Base-by-base conservation (phyloP, 75 land plant species). In the Selaginella tamariscina region DNA sequence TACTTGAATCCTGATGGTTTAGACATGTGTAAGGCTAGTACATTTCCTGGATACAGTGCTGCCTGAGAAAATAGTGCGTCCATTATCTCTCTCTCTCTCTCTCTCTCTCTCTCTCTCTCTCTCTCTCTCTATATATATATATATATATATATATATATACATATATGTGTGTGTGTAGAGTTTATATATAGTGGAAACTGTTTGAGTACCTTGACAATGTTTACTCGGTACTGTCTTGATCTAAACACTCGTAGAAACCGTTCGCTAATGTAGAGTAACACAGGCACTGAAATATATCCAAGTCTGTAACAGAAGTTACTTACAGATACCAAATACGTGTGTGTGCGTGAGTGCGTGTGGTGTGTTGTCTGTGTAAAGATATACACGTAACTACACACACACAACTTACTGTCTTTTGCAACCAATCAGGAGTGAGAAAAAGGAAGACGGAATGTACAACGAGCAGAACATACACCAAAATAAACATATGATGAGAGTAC, bases 1-100 rank as follows among this genome's bases (percentile, higher is more conserved):
- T 93, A 93, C 24, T 76, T 77, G 66, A 89, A 93, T 11, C 75
- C 82, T 0, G 73, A 73, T 1, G 98, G 98, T 70, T 89, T 93
- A 1, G 98, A 83, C 83, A 89, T 84, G 57, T 86, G 86, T 54
- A 93, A 71, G 0, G 98, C 79, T 0, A 93, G 79, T 44, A 93
- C 98, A 73, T 89, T 86, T 5, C 98, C 98, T 32, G 88, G 85
- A 72, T 94, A 85, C n/a, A 94, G 78, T 1, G 96, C 96, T 55
- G 86, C 98, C 97, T 91, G 79, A 5, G 49, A 39, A 39, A 39
- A 5, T 5, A n/a, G n/a, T n/a, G n/a, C n/a, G n/a, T n/a, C n/a
- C n/a, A n/a, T n/a, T n/a, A n/a, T n/a, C n/a, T n/a, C n/a, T n/a
- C n/a, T n/a, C n/a, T n/a, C n/a, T n/a, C n/a, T n/a, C n/a, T n/a